Evolutionary conservation across 257 asterid genomes (phyloP), one percentile per base, ranked within the genome.

Genomic region (Fraxinus anomala): DNA sequence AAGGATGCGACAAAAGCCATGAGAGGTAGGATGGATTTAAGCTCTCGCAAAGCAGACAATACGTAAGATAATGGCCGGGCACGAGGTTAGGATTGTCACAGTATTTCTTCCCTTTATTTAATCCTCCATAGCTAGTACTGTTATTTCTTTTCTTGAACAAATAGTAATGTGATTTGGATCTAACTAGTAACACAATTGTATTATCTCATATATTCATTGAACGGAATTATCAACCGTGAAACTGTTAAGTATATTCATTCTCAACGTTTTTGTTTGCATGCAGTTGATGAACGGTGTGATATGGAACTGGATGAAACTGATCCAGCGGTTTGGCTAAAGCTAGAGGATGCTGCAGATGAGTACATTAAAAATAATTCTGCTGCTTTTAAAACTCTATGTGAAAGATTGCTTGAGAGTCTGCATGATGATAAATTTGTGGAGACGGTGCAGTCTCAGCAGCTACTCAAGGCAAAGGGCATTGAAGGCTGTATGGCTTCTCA

Each of bases 231-330:
- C 56, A 49, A 54, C 19, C 19, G 36, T 30, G n/a, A 39, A 66
- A 51, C 37, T 19, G 44, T 40, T 30, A 4, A 16, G 11, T 11
- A 5, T 70, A 36, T 34, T 19, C 33, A 37, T 78, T 75, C 69
- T 70, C 69, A 75, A 80, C 17, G 33, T 68, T 79, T 76, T 72
- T 72, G 37, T 59, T 73, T 81, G 79, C 34, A 24, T 23, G 69
- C 92, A 96, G 99, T 96, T 77, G 98, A 96, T 73, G 99, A 96
- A 78, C 96, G 98, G 21, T 93, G 98, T 86, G 98, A 84, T 72
- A 96, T 96, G 99, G 99, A 93, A 90, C 88, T 96, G 70, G 99
- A 96, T 85, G 99, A 96, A 82, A 96, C 99, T 74, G 98, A 96
- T 82, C 99, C 99, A 26, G 86, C 96, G 0, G 74, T 89, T 80